Evolutionary conservation across 352 stramenopile genomes (phyloP).

Genomic region (Pythium aphanidermatum): DNA sequence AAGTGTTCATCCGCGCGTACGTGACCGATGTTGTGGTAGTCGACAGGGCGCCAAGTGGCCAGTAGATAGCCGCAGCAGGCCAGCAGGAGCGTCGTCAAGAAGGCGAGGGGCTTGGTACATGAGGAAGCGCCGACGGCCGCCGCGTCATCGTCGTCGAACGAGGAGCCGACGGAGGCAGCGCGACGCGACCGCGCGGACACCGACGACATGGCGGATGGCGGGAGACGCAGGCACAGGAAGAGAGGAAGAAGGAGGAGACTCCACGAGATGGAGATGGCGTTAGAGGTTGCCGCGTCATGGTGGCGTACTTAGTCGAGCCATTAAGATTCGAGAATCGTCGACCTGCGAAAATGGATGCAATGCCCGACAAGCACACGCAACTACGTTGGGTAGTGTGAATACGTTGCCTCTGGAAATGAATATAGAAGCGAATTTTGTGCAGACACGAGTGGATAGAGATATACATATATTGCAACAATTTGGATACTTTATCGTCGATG

Average conservation of each 20-base stretch:
- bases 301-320: too few species aligned
- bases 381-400: too few species aligned
- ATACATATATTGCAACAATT: conserved; percentile 18
- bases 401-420: background rate
- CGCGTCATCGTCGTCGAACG: conserved; percentile 1
- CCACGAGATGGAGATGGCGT: too few species aligned
- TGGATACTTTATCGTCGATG: conserved; percentile 5
- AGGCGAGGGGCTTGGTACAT: background rate
- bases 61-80: conserved; percentile 13
- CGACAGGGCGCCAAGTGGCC: conserved; percentile 13
- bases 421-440: background rate
- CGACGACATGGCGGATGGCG: conserved; percentile 8
- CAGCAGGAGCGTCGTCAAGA: conserved; percentile 4
- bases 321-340: too few species aligned
- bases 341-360: too few species aligned
- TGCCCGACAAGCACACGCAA: too few species aligned
- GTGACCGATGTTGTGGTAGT: conserved; percentile 61
- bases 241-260: background rate
- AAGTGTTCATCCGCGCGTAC: conserved; percentile 48
- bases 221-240: too few species aligned
- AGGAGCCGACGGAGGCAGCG: conserved; percentile 5
- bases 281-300: too few species aligned
- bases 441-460: background rate
- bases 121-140: background rate
- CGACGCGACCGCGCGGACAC: conserved; percentile 19